Base-by-base conservation (phyloP, 768 basidiomycete species). In the Tylopilus felleus region DNA sequence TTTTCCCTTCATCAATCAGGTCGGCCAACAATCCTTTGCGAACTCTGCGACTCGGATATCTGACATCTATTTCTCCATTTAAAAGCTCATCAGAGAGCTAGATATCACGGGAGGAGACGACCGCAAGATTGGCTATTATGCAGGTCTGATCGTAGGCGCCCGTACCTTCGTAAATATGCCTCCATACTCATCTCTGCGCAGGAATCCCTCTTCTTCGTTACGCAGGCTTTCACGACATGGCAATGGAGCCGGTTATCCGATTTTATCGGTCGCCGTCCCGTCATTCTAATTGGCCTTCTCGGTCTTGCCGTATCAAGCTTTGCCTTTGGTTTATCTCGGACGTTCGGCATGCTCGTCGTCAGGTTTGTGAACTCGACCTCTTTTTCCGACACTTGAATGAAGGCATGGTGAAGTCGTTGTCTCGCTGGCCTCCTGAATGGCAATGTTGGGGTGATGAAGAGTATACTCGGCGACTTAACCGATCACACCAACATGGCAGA, bases 211-310 rank as follows among this genome's bases (percentile, higher is more conserved):
- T 87, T 85, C 64, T 87, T 80, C 51, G 70, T 74, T 1, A 74
- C 81, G 0, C 81, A 86, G 58, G 80, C 84, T 1, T 44, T 77
- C 42, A 83, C 81, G 1, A 74, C 81, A 3, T 74, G 86, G 8
- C 81, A 82, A 59, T 86, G 85, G 85, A 82, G 83, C 60, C 75
- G 82, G 36, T 54, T 78, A 4, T 86, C 85, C 4, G 83, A 86
- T 59, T 71, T 71, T 50, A 64, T 83, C 17, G 84, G 84, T 6
- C 79, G 84, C 21, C 83, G 83, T 56, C 85, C 84, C 13, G 74
- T 86, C 23, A 63, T 85, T 17, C 62, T 85, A 16, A 64, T 77
- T 10, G 84, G 84, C 4, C 65, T 86, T 19, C 64, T 80, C 8
- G 84, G 84, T 17, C 69, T 75, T 13, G 70, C 73, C 3, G 42